phyloP scores from a whole-genome alignment of 2,329 filamentous ascomycete species.

The Thyridium curvatum region DNA sequence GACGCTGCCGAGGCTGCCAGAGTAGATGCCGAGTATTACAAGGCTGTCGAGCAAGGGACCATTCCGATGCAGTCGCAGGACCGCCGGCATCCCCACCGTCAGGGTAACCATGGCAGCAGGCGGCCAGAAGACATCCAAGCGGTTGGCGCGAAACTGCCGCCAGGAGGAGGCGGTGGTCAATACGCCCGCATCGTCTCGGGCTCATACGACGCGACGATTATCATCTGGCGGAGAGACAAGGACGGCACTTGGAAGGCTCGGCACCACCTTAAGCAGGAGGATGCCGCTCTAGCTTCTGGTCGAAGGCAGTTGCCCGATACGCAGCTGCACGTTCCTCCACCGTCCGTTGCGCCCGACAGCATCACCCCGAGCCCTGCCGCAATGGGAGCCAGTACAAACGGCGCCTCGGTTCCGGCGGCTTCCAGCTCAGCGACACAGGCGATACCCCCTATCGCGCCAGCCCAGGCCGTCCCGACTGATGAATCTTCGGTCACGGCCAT shows the following conservation, averaged over 20 bases:
- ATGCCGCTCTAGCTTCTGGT: conserved; percentile 49
- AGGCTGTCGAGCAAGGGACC: conserved; percentile 45
- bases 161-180: conserved; percentile 80
- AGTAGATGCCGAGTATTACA: conserved; percentile 69
- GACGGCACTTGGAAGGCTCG: conserved; percentile 79
- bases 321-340: neutral
- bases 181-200: conserved; percentile 96
- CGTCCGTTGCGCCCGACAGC: neutral
- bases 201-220: conserved; percentile 92
- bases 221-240: conserved; percentile 85
- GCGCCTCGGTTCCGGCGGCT: neutral
- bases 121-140: conserved; percentile 71
- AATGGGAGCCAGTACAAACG: neutral
- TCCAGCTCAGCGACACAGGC: neutral
- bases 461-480: conserved; percentile 8
- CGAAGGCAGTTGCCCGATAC: neutral
- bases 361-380: neutral
- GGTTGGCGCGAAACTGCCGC: conserved; percentile 79
- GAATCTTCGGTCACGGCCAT: conserved; percentile 22
- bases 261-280: conserved; percentile 69
- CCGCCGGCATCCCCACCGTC: conserved; percentile 29
- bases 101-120: conserved; percentile 64
- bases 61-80: conserved; percentile 28
- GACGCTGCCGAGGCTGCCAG: conserved; percentile 66
- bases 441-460: neutral